Evolutionary conservation across 176 grass and related monocot species (phyloP).

Genomic region (Saccharum spontaneum): DNA sequence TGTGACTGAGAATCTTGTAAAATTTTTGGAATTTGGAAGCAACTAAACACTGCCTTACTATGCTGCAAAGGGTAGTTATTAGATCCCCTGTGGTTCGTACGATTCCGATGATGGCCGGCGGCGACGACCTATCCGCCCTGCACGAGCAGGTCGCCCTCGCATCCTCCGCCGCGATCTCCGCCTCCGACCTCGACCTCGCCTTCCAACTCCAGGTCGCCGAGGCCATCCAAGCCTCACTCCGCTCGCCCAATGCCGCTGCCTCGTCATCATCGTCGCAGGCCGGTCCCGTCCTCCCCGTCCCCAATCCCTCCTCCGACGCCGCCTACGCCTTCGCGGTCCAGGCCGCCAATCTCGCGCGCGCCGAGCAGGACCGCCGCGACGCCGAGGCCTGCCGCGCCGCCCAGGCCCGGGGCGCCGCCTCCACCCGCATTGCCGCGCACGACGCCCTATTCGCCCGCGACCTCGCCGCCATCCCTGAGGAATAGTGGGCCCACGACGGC

Average conservation of each 20-base stretch:
- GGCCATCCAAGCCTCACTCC: conserved; percentile 52
- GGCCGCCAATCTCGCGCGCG: no score
- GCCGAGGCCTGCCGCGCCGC: no score
- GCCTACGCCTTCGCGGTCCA: no score
- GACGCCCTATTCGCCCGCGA: background rate
- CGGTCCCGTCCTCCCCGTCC: no score
- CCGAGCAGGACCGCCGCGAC: no score
- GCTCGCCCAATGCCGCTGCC: background rate
- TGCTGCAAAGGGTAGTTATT: background rate
- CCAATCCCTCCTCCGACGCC: no score
- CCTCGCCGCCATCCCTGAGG: background rate
- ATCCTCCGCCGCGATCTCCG: background rate
- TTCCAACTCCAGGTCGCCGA: conserved; percentile 54
- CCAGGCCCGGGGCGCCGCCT: background rate
- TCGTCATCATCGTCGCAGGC: no score
- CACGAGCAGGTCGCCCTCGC: background rate
- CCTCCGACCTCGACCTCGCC: conserved; percentile 31
- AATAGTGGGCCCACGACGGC: background rate
- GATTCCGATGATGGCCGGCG: background rate
- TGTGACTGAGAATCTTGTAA: no score
- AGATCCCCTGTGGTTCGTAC: background rate
- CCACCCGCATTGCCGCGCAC: background rate
- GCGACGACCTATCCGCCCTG: background rate
- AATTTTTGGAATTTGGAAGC: no score
- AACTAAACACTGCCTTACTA: no score